Evolutionary conservation across 2,329 filamentous ascomycete species (phyloP).

Genomic region (Cadophora luteo-olivacea): DNA sequence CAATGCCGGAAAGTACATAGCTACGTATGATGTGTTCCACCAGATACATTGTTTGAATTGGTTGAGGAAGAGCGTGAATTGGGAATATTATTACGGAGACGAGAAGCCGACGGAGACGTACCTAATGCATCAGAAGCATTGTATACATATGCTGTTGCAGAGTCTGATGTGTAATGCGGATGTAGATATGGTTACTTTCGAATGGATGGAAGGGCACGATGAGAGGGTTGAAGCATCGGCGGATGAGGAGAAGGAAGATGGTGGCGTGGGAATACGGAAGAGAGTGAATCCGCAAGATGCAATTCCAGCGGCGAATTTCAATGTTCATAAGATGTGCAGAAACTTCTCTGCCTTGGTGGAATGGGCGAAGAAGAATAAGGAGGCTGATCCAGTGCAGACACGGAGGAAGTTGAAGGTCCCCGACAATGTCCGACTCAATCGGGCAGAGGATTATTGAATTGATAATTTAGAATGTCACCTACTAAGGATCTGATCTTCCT

Average conservation of each 20-base stretch:
- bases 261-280: neutral
- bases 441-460: neutral
- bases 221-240: neutral
- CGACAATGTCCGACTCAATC: neutral
- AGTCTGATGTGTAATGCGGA: neutral
- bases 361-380: neutral
- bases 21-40: neutral
- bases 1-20: neutral
- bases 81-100: neutral
- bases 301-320: neutral
- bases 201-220: neutral
- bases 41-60: neutral
- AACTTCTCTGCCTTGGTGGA: neutral
- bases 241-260: neutral
- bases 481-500: too few species aligned
- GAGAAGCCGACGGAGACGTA: neutral
- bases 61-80: conserved; percentile 3
- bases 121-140: neutral
- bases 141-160: neutral
- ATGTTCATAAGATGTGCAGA: conserved; percentile 1
- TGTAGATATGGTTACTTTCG: neutral
- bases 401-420: neutral
- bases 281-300: neutral
- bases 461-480: too few species aligned
- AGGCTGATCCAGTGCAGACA: neutral